Percentiles rank a stretch among this genome's conserved stretches.
These are phyloP conservation scores for Kalanchoe fedtschenkoi DNA, from an alignment of 164 flowering plant genomes.

Conservation along the genomic window DNA sequence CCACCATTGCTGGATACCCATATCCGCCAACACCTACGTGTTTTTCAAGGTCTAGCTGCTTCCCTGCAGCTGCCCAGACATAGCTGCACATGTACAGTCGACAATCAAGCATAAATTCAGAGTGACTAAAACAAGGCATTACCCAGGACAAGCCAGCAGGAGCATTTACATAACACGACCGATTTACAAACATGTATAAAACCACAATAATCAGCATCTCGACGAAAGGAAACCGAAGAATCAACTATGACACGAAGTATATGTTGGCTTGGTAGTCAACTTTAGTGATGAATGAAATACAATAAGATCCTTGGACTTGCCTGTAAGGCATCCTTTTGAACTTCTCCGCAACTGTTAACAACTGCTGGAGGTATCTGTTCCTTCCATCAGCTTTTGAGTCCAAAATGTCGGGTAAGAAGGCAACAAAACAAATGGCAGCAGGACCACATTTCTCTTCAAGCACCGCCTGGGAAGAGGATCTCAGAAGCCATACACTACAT, in stretches of 20 bases:
- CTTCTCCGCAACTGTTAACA: constrained; percentile 77
- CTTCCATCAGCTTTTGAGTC: constrained; percentile 97
- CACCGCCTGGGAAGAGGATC: constrained; percentile 45
- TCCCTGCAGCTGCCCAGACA: constrained; percentile 92
- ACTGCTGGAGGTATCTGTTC: constrained; percentile 61
- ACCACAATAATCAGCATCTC: too few relatives aligned
- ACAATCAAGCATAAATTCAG: neutral
- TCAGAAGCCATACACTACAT: neutral
- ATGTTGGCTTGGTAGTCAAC: neutral
- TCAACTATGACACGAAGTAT: too few relatives aligned
- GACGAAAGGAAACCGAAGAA: too few relatives aligned
- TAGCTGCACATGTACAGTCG: constrained; percentile 52
- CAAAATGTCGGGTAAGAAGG: constrained; percentile 93
- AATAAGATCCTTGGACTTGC: constrained; percentile 27
- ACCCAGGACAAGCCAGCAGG: neutral
- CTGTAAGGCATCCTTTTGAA: constrained; percentile 88
- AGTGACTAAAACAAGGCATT: neutral
- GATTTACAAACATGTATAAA: too few relatives aligned
- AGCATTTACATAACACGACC: too few relatives aligned
- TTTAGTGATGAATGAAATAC: neutral
- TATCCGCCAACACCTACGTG: constrained; percentile 94
- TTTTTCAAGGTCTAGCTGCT: constrained; percentile 84
- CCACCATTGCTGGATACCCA: constrained; percentile 94
- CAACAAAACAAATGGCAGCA: constrained; percentile 90
- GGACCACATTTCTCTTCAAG: constrained; percentile 92